Evolutionary conservation across 2,329 filamentous ascomycete species (phyloP), one percentile per base, ranked within the genome.

Genomic region (Colletotrichum zoysiae): DNA sequence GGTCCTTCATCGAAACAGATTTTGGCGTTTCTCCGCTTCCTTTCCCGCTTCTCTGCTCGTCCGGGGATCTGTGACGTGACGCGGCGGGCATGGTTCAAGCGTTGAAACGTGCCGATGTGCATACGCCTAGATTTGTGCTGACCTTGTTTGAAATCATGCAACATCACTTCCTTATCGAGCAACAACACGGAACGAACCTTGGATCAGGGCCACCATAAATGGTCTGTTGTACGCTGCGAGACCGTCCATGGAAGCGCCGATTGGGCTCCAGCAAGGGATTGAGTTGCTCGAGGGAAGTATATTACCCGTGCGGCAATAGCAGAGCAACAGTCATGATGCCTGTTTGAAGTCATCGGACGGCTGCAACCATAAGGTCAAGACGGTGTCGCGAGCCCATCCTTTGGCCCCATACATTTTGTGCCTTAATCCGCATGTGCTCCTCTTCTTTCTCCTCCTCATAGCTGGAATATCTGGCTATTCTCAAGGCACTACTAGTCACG

Each of bases 81-180:
- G 11, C 44, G 50, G 40, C 44, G 58, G 53, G 51, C 65, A 63
- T 56, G 65, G 65, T 60, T 61, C 65, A 50, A 50, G 48, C 23
- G 23, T 60, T 50, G 70, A 70, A 70, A 72, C 70, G 33, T 70
- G 55, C 63, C 61, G 56, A 69, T 58, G 46, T 64, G 59, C 58
- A 51, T 11, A 4, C 18, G 14, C 11, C 9, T n/a, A 11, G 2
- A 8, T 46, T n/a, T 46, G 44, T 23, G 12, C 40, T 55, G 12
- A 38, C 61, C 23, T 35, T 51, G 66, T 72, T 70, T 70, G 70
- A 48, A 38, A 56, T 55, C 60, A 55, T 64, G 70, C 38, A 71
- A 70, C 60, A 59, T 59, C 55, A 48, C 16, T 26, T 58, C 9
- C 38, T 6, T 23, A 11, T 11, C 9, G 23, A 23, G 4, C 30